Evolutionary conservation across 768 basidiomycete species (phyloP), one percentile per base, ranked within the genome.

Genomic region (Termitomyces titanicus): DNA sequence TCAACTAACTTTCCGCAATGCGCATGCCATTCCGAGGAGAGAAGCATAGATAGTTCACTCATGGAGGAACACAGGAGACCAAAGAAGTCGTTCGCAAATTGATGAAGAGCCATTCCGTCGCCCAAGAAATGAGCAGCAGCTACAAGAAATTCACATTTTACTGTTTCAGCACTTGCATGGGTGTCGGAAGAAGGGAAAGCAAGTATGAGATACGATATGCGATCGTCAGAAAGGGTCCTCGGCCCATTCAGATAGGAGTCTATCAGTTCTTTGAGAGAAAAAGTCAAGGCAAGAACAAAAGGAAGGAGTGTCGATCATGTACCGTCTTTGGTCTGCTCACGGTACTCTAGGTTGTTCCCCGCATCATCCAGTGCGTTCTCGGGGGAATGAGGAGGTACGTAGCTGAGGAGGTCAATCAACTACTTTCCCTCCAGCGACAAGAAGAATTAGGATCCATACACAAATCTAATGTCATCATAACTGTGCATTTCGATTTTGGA

Each of bases 51-150:
- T 12, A 81, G 66, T 6, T 66, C 63, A 35, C 47, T 62, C 18
- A 68, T 67, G 8, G 64, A 63, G 11, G 66, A 47, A 0, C 79
- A 84, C 38, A 92, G 72, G 3, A 93, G 72, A 17, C 72, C 68
- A 66, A 92, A 87, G 64, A 93, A 84, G 60, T 92, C 88, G 66
- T 91, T 90, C 24, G 88, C 89, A 58, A 87, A 88, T 56, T 81
- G 78, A 69, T 93, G 90, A 17, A 93, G 76, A 1, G 90, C 88
- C 85, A 92, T 92, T 20, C 92, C 92, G 65, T 94, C 92, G 18
- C 90, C 91, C 45, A 93, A 68, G 68, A 87, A 93, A 66, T 94
- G 92, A 7, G 88, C 82, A 3, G 88, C 85, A 59, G 85, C 86
- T 46, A 94, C 79, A 58, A 90, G 72, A 51, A 92, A 69, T 63